Conservation (phyloP, 139 green algal species). For the Chlamydomonas sp. region DNA sequence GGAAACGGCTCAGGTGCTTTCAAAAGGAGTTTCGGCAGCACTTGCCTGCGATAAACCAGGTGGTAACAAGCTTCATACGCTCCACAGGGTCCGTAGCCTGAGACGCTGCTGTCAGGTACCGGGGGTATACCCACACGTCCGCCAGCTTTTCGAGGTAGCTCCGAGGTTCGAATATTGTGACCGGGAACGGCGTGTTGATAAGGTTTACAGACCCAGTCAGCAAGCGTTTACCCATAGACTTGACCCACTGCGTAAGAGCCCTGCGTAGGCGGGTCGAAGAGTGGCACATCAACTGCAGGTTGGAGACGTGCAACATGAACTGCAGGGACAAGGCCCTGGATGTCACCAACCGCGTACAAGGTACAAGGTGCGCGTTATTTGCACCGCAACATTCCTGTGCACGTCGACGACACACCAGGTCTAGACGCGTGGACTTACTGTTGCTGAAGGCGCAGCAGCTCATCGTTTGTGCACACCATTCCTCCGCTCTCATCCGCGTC, state of each 20-base stretch:
- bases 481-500: conserved; percentile 77
- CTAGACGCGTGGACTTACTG: conserved; percentile 38
- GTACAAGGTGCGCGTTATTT: background rate
- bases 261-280: conserved; percentile 41
- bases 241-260: conserved; percentile 77
- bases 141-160: conserved; percentile 89
- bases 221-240: conserved; percentile 74
- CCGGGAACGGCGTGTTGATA: conserved; percentile 83
- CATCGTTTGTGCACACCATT: conserved; percentile 66
- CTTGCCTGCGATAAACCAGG: conserved; percentile 78
- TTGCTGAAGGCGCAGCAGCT: conserved; percentile 75
- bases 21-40: background rate
- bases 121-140: conserved; percentile 78
- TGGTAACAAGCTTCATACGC: conserved; percentile 77
- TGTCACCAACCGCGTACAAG: background rate
- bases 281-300: too few species aligned
- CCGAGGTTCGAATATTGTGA: conserved; percentile 87
- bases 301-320: background rate
- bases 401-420: background rate
- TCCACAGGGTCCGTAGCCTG: conserved; percentile 64
- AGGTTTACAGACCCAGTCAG: conserved; percentile 69
- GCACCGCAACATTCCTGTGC: background rate
- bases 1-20: background rate
- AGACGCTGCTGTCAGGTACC: conserved; percentile 59
- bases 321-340: background rate